Evolutionary conservation across 257 asterid species (phyloP), one percentile per base, ranked within the genome.

Genomic region (Lycium barbarum): DNA sequence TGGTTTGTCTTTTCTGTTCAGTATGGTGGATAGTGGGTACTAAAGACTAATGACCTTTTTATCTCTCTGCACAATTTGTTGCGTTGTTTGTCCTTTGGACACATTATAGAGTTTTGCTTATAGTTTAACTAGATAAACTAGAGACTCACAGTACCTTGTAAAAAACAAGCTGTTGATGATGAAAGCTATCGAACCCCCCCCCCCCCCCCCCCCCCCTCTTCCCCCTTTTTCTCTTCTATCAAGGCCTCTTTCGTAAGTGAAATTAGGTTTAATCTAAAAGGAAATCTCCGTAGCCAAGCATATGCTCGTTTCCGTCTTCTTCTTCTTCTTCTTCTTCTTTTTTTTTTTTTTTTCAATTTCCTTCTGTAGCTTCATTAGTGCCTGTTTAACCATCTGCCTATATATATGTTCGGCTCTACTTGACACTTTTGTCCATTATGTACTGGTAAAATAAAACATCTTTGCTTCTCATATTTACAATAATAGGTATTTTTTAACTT

Each of bases 401-500:
- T 78, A 78, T 78, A 76, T 51, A 76, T 51, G 61, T 13, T 53
- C 47, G 6, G 14, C 63, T 13, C 45, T 51, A 51, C 82, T 76
- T 51, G 63, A 26, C 14, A 9, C 63, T 76, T 76, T 22, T 76
- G 7, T 20, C 43, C 11, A 74, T 74, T 74, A 0, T 76, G 63
- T 76, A 76, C 22, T 76, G 82, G n/a, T 20, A 76, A 72, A 80
- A 62, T 36, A 59, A 54, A 72, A 58, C 47, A 72, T 72, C 54
- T 80, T 82, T 87, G 14, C 35, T 72, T n/a, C 36, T 58, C n/a
- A 7, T 38, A 18, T 73, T 71, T 51, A 57, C 26, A 71, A 59
- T 76, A 66, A 20, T 65, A 35, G 76, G 47, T 73, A 55, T 73
- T 33, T 62, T 62, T 74, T 78, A 81, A 85, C 59, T 54, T 67